Base-by-base conservation (phyloP, 2,329 filamentous ascomycete genomes). In the Fusarium albosuccineum region DNA sequence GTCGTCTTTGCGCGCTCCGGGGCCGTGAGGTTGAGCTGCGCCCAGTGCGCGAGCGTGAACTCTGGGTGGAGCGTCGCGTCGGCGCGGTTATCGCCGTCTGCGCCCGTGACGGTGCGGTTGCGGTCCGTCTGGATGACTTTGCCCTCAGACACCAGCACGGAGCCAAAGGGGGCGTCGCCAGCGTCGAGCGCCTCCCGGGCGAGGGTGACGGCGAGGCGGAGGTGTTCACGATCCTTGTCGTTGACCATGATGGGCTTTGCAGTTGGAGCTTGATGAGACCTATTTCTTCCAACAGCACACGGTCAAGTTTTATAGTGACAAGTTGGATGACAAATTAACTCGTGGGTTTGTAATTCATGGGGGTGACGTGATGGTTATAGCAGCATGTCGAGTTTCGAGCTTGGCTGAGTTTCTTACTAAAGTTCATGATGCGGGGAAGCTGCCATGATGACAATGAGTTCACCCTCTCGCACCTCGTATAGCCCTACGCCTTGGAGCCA, bases 1-100 rank as follows among this genome's bases (percentile, higher is more conserved):
- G 73, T 76, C 0, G 75, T 68, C 6, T 53, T 60, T 22, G 84
- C 80, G 16, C 84, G 80, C 54, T 83, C 71, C 8, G 73, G 74
- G 8, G 79, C 76, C 5, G 72, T 68, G 6, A 76, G 69, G 37
- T 79, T 66, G 14, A 74, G 74, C 42, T 83, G 70, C 10, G 78
- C 77, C 78, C 78, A 80, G 3, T 58, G 72, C 4, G 77, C 78
- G n/a, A 80, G 70, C 11, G 74, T 76, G 60, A 79, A 75, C 34
- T 80, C 78, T 1, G 78, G 77, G 33, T 80, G 78, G 7, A 78
- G 67, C 1, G 77, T 79, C 7, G 73, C 67, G 49, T 79, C 78
- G 6, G 73, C 60, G 27, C 63, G 70, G 5, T 62, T 57, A 51
- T 76, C 71, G 7, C 67, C 66, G 2, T 70, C 50, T 9, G 66